These are phyloP conservation scores for Xylaria grammica DNA, from an alignment of 495 filamentous ascomycete species.

Conservation along the genomic window DNA sequence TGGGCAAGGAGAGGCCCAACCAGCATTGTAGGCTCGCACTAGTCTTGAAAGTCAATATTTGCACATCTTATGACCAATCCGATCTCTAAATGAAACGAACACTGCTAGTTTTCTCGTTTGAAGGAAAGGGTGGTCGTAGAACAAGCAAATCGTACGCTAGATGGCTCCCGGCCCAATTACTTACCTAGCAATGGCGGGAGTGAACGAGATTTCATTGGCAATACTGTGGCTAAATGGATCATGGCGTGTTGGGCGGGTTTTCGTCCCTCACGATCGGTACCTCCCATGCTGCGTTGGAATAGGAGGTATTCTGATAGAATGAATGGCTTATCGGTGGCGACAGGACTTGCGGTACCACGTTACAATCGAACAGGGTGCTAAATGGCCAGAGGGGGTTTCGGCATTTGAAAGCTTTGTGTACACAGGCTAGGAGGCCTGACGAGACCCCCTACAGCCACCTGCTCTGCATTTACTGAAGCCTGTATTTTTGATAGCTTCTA, in stretches of 20 bases:
- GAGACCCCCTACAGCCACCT: conserved; percentile 3
- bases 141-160: conserved; percentile 12
- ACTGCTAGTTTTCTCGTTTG: neutral
- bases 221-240: neutral
- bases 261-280: conserved; percentile 15
- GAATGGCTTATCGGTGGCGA: conserved; percentile 8
- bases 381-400: conserved; percentile 21
- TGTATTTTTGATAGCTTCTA: neutral
- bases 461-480: neutral
- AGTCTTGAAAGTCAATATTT: neutral
- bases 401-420: conserved; percentile 21
- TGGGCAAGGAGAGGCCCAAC: neutral
- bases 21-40: neutral
- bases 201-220: conserved; percentile 14
- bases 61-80: neutral
- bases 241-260: conserved; percentile 9
- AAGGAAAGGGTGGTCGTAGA: conserved; percentile 3
- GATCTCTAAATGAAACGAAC: neutral
- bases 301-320: neutral
- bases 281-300: neutral
- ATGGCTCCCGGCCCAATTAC: neutral
- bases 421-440: neutral
- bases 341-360: conserved; percentile 24
- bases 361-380: conserved; percentile 23
- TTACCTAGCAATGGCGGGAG: conserved; percentile 1